Evolutionary conservation across 129 eudicot species (phyloP).

Genomic region (Chrysanthemum lavandulifolium): DNA sequence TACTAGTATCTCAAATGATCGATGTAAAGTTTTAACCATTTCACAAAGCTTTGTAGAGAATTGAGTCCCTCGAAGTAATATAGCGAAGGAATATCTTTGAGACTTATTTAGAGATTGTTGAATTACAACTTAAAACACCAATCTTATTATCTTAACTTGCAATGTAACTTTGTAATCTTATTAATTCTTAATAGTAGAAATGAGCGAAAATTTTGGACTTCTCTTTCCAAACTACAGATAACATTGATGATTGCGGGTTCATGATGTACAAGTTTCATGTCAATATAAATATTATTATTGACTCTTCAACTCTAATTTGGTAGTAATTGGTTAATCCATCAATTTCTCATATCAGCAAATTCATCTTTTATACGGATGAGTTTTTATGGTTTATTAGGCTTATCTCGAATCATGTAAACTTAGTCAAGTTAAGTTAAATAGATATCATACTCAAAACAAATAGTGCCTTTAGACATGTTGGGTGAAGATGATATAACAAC

Average conservation of each 20-base stretch:
- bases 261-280: conserved; percentile 18
- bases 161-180: no score
- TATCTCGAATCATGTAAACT: background rate
- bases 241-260: background rate
- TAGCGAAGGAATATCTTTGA: no score
- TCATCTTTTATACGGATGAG: background rate
- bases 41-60: no score
- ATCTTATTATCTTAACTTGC: no score
- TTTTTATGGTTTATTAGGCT: background rate
- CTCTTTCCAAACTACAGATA: background rate
- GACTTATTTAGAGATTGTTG: no score
- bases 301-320: conserved; percentile 16
- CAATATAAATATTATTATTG: background rate
- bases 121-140: background rate
- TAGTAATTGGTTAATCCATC: conserved; percentile 17
- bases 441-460: background rate
- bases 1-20: no score
- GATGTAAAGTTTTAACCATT: no score
- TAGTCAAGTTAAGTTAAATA: background rate
- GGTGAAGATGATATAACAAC: conserved; percentile 21
- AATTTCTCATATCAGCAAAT: background rate
- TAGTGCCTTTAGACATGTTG: background rate
- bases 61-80: no score
- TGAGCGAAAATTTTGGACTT: background rate
- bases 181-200: no score